Conservation (phyloP, 2,329 filamentous ascomycete species). For the Paecilomyces sp. region DNA sequence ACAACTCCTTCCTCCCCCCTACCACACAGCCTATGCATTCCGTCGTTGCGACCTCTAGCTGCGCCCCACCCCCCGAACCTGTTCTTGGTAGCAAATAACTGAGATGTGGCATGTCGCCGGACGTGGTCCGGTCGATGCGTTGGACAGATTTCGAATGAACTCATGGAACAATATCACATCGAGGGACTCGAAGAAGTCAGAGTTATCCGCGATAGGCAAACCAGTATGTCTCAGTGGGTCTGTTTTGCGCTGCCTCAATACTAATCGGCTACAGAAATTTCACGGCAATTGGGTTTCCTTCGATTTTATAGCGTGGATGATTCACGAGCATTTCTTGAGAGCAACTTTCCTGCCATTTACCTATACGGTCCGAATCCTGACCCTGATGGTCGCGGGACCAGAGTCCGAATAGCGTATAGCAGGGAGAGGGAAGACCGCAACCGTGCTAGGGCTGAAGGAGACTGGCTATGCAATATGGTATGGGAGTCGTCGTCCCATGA, state of each 20-base stretch:
- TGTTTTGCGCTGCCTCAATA: not conserved
- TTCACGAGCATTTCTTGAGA: slow-evolving; percentile 48
- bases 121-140: slow-evolving; percentile 22
- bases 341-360: slow-evolving; percentile 43
- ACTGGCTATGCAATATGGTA: slow-evolving; percentile 52
- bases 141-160: slow-evolving; percentile 50
- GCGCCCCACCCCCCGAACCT: slow-evolving; percentile 10
- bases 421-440: slow-evolving; percentile 46
- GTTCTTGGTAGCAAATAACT: slow-evolving; percentile 28
- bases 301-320: slow-evolving; percentile 44
- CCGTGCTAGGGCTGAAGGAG: slow-evolving; percentile 42
- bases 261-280: slow-evolving; percentile 37
- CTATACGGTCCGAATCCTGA: slow-evolving; percentile 39
- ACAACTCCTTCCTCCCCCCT: slow-evolving; percentile 23
- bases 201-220: slow-evolving; percentile 52
- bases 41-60: slow-evolving; percentile 7
- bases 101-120: slow-evolving; percentile 32
- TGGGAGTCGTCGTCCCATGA: slow-evolving; percentile 3
- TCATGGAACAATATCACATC: slow-evolving; percentile 45
- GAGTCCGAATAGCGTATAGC: slow-evolving; percentile 47
- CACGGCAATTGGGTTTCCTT: slow-evolving; percentile 51
- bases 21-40: slow-evolving; percentile 7
- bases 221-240: slow-evolving; percentile 36
- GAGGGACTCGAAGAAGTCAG: slow-evolving; percentile 50
- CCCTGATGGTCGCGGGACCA: slow-evolving; percentile 34